Percentiles rank a stretch among this genome's conserved stretches.
phyloP scores from a whole-genome alignment of 768 basidiomycete genomes.

The Lactifluus pinguis region DNA sequence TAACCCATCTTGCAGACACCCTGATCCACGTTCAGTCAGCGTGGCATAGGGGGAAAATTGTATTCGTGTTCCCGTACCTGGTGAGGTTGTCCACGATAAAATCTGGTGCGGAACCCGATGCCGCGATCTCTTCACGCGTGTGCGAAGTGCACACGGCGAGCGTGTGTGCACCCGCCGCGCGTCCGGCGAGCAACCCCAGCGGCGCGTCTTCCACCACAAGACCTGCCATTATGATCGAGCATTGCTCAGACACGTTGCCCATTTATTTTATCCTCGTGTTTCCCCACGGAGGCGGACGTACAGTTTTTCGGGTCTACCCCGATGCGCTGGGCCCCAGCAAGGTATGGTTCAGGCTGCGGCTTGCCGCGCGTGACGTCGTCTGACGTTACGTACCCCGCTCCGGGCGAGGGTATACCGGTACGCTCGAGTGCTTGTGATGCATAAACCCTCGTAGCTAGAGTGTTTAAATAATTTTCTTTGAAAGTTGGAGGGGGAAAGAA shows the following conservation, averaged over 20 bases:
- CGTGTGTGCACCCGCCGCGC: constrained; percentile 64
- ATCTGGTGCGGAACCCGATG: constrained; percentile 47
- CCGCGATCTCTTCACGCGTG: constrained; percentile 40
- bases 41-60: not conserved
- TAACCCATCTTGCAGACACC: constrained; percentile 36
- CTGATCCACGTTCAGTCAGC: constrained; percentile 24
- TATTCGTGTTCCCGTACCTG: constrained; percentile 35
- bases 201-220: constrained; percentile 89
- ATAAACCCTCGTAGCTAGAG: constrained; percentile 65
- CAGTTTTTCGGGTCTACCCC: constrained; percentile 50
- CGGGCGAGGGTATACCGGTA: constrained; percentile 51
- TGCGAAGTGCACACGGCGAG: constrained; percentile 85
- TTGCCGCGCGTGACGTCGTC: constrained; percentile 67
- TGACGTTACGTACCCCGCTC: constrained; percentile 59
- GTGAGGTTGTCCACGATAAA: constrained; percentile 64
- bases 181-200: constrained; percentile 67
- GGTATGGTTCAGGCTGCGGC: constrained; percentile 84
- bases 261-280: not conserved
- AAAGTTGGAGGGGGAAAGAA: constrained; percentile 39
- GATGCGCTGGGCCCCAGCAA: constrained; percentile 60
- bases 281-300: constrained; percentile 27
- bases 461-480: not conserved
- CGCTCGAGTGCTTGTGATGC: constrained; percentile 57
- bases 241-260: not conserved
- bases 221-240: constrained; percentile 32